phyloP scores from a whole-genome alignment of 352 stramenopile genomes.

The Globisporangium megalacanthum region DNA sequence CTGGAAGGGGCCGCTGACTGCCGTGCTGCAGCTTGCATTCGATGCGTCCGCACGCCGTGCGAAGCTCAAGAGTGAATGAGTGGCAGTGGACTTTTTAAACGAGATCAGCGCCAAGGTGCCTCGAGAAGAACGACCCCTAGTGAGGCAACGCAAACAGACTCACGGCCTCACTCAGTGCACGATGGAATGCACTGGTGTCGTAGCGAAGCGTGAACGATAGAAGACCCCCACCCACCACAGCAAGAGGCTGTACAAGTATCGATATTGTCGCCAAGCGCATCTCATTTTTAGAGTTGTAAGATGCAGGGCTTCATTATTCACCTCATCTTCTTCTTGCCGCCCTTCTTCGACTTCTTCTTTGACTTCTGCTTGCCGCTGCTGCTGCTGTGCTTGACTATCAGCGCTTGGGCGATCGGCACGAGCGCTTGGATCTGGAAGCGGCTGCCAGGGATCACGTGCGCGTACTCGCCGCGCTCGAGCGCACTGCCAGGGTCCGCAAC shows the following conservation, averaged over 20 bases:
- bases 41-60: constrained; percentile 1
- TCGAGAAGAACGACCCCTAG: too few relatives aligned
- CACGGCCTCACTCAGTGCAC: too few relatives aligned
- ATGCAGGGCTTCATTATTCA: neutral
- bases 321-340: constrained; percentile 38
- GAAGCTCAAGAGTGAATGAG: constrained; percentile 20
- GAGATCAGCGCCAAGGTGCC: too few relatives aligned
- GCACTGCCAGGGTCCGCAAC: constrained; percentile 38
- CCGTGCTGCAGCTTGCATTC: constrained; percentile 24
- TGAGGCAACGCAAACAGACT: neutral
- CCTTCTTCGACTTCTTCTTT: constrained; percentile 23
- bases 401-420: constrained; percentile 23
- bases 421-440: constrained; percentile 65
- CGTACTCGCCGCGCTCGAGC: constrained; percentile 45
- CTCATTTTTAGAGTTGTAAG: too few relatives aligned
- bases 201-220: too few relatives aligned
- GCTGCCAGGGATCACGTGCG: constrained; percentile 55
- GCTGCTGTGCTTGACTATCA: constrained; percentile 13
- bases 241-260: too few relatives aligned
- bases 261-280: too few relatives aligned
- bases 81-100: constrained; percentile 2
- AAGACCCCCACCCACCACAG: too few relatives aligned
- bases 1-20: constrained; percentile 44
- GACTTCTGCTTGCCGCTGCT: constrained; percentile 1
- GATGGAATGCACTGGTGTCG: too few relatives aligned